These are phyloP conservation scores for Candida sanyaensis DNA, from an alignment of 1,139 yeast species.

Conservation along the genomic window DNA sequence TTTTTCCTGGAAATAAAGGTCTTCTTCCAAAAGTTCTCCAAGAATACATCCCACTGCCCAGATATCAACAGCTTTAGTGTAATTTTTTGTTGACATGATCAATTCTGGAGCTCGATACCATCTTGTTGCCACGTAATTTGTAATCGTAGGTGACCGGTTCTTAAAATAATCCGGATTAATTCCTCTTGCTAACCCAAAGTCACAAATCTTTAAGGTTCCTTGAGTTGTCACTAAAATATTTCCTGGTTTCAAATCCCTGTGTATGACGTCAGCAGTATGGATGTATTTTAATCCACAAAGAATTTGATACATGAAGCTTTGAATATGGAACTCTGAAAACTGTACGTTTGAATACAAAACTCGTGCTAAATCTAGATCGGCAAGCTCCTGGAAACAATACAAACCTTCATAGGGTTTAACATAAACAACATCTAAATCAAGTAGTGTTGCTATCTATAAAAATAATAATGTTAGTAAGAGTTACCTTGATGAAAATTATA, in stretches of 20 bases:
- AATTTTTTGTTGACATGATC: conserved; percentile 58
- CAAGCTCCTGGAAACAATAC: conserved; percentile 77
- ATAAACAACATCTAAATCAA: conserved; percentile 72
- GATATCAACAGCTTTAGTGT: conserved; percentile 65
- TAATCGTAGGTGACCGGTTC: conserved; percentile 47
- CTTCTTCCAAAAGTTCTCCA: conserved; percentile 70
- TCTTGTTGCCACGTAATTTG: conserved; percentile 90
- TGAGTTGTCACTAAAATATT: conserved; percentile 72
- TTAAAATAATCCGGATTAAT: conserved; percentile 45
- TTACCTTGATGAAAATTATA: too few relatives aligned
- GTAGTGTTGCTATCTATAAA: conserved; percentile 58
- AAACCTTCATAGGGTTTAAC: conserved; percentile 76
- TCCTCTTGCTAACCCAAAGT: conserved; percentile 87
- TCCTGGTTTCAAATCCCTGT: conserved; percentile 85
- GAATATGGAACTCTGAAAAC: conserved; percentile 82
- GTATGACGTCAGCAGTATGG: conserved; percentile 84
- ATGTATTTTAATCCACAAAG: conserved; percentile 79
- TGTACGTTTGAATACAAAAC: conserved; percentile 78
- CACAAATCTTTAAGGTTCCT: conserved; percentile 79
- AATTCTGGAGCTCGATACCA: conserved; percentile 97
- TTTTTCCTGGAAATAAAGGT: conserved; percentile 72
- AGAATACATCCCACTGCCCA: conserved; percentile 87
- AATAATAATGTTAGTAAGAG: neutral
- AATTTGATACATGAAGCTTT: conserved; percentile 74
- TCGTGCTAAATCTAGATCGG: conserved; percentile 76